Percentiles rank a stretch among this genome's conserved stretches.
Conservation (phyloP, 2,329 filamentous ascomycete species). For the Colletotrichum gigasporum region DNA sequence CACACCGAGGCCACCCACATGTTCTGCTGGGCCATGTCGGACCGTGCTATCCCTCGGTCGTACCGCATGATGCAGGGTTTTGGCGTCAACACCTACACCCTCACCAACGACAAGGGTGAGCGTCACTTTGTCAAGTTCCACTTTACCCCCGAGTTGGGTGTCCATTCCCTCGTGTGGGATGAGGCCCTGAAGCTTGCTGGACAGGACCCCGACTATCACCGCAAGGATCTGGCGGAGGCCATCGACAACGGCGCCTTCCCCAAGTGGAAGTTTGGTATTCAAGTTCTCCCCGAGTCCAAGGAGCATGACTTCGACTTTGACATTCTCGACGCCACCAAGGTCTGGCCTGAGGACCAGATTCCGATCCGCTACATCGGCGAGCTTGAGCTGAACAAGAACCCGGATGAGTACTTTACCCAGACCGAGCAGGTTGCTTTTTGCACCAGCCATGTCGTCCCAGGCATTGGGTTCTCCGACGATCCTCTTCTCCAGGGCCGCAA, state of each 20-base stretch:
- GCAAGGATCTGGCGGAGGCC: slow-evolving; percentile 79
- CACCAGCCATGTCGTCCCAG: slow-evolving; percentile 81
- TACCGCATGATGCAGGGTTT: slow-evolving; percentile 90
- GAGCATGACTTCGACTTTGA: slow-evolving; percentile 87
- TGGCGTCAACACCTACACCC: slow-evolving; percentile 81
- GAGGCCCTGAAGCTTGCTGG: slow-evolving; percentile 80
- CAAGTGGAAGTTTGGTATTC: slow-evolving; percentile 86
- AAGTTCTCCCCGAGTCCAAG: slow-evolving; percentile 75
- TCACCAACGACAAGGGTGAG: slow-evolving; percentile 74
- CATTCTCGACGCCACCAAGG: slow-evolving; percentile 84
- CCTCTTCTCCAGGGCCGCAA: slow-evolving; percentile 80
- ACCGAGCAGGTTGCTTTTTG: slow-evolving; percentile 87
- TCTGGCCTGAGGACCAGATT: slow-evolving; percentile 83
- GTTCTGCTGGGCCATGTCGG: slow-evolving; percentile 83
- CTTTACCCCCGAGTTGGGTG: slow-evolving; percentile 78
- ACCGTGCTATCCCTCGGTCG: slow-evolving; percentile 76
- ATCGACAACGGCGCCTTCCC: slow-evolving; percentile 77
- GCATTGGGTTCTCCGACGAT: slow-evolving; percentile 81
- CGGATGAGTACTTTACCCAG: slow-evolving; percentile 84
- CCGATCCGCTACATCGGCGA: slow-evolving; percentile 83
- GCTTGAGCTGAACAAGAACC: slow-evolving; percentile 80
- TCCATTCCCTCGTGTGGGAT: slow-evolving; percentile 82
- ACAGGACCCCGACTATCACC: slow-evolving; percentile 83
- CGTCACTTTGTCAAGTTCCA: slow-evolving; percentile 82
- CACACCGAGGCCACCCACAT: slow-evolving; percentile 80